A percentile compares a stretch with the other conserved stretches of the same genome.
Evolutionary conservation across 2,329 filamentous ascomycete genomes (phyloP).

Genomic region (Sporothrix globosa): DNA sequence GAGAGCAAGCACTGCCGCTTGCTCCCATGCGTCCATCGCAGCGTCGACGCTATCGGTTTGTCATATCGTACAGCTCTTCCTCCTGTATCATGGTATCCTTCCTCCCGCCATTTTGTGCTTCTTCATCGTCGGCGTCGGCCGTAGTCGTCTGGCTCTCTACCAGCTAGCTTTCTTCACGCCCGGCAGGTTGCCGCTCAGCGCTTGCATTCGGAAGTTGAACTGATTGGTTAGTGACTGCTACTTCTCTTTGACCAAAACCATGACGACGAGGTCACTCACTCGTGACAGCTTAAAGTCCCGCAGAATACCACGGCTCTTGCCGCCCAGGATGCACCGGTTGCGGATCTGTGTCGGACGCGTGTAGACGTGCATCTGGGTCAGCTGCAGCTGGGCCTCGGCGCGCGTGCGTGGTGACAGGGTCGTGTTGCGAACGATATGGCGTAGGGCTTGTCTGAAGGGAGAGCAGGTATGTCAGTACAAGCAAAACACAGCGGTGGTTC

Average conservation of each 20-base stretch:
- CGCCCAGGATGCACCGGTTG: slow-evolving; percentile 89
- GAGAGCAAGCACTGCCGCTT: slow-evolving; percentile 3
- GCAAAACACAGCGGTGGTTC: background rate
- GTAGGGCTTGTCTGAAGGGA: slow-evolving; percentile 77
- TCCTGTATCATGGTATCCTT: slow-evolving; percentile 11
- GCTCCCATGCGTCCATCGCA: slow-evolving; percentile 2
- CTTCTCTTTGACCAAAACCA: background rate
- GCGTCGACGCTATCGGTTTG: background rate
- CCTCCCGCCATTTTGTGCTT: background rate
- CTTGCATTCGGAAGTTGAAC: slow-evolving; percentile 93
- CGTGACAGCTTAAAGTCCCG: slow-evolving; percentile 89
- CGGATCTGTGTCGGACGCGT: slow-evolving; percentile 91
- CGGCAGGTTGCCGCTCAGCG: slow-evolving; percentile 79
- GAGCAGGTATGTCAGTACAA: background rate
- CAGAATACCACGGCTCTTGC: slow-evolving; percentile 87
- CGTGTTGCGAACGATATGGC: slow-evolving; percentile 93
- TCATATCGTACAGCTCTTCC: slow-evolving; percentile 18
- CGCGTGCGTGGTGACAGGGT: slow-evolving; percentile 79
- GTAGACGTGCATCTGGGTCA: slow-evolving; percentile 95
- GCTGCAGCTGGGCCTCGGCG: slow-evolving; percentile 88
- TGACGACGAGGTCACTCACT: slow-evolving; percentile 51
- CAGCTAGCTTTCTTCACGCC: slow-evolving; percentile 96
- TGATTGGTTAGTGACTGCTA: slow-evolving; percentile 48
- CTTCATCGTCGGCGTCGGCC: background rate
- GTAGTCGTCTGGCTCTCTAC: slow-evolving; percentile 56